phyloP scores from a whole-genome alignment of 179 eudicot species.

The Heliamphora pulchella region DNA sequence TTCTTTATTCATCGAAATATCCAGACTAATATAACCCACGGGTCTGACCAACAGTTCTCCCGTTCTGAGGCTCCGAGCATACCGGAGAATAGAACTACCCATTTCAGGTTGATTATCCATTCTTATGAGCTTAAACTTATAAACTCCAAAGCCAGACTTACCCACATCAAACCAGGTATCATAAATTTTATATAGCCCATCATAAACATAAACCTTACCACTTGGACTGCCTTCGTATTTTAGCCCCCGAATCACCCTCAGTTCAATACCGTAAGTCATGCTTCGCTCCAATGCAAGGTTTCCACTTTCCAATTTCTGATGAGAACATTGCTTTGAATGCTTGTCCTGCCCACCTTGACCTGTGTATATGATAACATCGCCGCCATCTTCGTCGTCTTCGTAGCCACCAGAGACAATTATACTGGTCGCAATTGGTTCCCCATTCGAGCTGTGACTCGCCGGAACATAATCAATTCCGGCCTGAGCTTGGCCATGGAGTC shows the following conservation, averaged over 20 bases:
- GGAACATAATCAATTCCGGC: slow-evolving; percentile 85
- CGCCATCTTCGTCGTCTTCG: slow-evolving; percentile 74
- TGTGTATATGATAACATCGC: slow-evolving; percentile 74
- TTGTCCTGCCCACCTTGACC: slow-evolving; percentile 94
- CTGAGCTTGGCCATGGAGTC: slow-evolving; percentile 75
- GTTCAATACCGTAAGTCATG: slow-evolving; percentile 80
- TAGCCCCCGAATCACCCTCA: slow-evolving; percentile 81
- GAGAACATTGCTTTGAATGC: slow-evolving; percentile 40
- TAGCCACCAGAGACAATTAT: slow-evolving; percentile 86
- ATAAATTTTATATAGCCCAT: slow-evolving; percentile 69
- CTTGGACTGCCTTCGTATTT: slow-evolving; percentile 62
- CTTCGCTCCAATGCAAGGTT: slow-evolving; percentile 86
- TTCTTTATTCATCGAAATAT: slow-evolving; percentile 73
- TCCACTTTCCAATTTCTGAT: slow-evolving; percentile 81
- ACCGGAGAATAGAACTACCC: slow-evolving; percentile 65
- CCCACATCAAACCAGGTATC: slow-evolving; percentile 90
- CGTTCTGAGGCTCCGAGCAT: slow-evolving; percentile 46
- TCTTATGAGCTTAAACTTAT: slow-evolving; percentile 64
- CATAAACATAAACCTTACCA: slow-evolving; percentile 85
- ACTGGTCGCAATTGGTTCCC: slow-evolving; percentile 91
- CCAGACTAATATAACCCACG: slow-evolving; percentile 56
- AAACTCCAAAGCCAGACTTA: slow-evolving; percentile 87
- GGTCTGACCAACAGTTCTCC: slow-evolving; percentile 54
- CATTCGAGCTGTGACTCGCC: slow-evolving; percentile 25
- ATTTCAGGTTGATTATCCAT: slow-evolving; percentile 74